These are phyloP conservation scores for Hypsizygus marmoreus DNA, from an alignment of 768 basidiomycete genomes.

Conservation along the genomic window DNA sequence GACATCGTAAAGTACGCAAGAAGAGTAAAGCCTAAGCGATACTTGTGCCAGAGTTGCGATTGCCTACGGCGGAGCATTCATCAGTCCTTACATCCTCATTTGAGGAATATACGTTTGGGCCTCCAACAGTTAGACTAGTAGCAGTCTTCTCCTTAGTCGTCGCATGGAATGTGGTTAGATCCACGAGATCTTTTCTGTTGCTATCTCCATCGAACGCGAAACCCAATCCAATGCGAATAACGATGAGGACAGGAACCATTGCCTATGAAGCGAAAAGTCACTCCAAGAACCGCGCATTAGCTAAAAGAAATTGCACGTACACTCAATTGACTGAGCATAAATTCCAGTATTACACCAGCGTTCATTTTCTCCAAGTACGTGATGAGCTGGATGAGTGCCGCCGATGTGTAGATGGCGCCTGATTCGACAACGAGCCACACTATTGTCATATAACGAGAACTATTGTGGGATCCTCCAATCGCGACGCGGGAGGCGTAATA, in stretches of 20 bases:
- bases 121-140: no score
- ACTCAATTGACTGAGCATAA: conserved; percentile 26
- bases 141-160: no score
- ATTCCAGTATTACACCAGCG: conserved; percentile 28
- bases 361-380: conserved; percentile 30
- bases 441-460: conserved; percentile 20
- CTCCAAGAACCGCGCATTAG: no score
- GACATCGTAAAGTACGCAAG: no score
- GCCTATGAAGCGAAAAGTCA: conserved; percentile 3
- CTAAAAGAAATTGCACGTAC: conserved; percentile 15
- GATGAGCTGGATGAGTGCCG: conserved; percentile 7
- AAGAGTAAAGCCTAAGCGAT: no score
- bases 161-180: conserved; percentile 14
- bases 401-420: background rate
- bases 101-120: no score
- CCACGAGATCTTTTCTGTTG: conserved; percentile 18
- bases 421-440: conserved; percentile 21
- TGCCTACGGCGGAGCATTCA: no score
- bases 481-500: conserved; percentile 20
- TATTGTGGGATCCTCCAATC: conserved; percentile 7
- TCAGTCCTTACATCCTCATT: no score
- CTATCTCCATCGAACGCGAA: conserved; percentile 20
- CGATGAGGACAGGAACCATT: conserved; percentile 24
- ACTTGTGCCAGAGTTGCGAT: no score
- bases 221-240: conserved; percentile 26